phyloP scores from a whole-genome alignment of 2,329 filamentous ascomycete species.

The Cladophialophora immunda region DNA sequence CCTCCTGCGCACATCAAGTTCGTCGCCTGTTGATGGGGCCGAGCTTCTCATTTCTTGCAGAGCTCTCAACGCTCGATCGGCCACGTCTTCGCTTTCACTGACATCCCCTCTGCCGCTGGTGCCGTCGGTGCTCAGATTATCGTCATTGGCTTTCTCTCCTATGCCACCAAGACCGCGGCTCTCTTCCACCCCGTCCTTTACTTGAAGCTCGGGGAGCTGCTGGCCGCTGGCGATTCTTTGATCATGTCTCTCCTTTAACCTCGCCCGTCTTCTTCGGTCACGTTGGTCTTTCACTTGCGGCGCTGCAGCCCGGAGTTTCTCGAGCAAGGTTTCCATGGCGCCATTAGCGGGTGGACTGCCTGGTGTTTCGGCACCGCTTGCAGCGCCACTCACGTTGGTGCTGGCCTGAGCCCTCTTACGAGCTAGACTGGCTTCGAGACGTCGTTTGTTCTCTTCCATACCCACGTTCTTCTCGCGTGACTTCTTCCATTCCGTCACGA shows the following conservation, averaged over 20 bases:
- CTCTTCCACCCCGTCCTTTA: conserved; percentile 64
- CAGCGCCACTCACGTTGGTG: conserved; percentile 50
- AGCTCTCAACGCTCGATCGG: conserved; percentile 81
- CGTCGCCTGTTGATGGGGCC: conserved; percentile 54
- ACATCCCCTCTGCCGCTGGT: conserved; percentile 47
- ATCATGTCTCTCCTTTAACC: conserved; percentile 89
- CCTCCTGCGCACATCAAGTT: conserved; percentile 67
- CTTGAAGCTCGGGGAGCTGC: conserved; percentile 74
- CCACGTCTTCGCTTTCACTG: conserved; percentile 74
- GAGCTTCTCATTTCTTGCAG: conserved; percentile 82
- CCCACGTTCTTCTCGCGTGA: conserved; percentile 89
- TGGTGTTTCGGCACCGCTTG: conserved; percentile 36
- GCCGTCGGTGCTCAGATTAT: conserved; percentile 35
- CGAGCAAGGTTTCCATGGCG: conserved; percentile 93
- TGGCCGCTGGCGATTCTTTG: conserved; percentile 89
- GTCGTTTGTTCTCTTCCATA: conserved; percentile 80
- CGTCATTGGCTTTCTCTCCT: conserved; percentile 40
- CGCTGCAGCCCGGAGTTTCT: conserved; percentile 92
- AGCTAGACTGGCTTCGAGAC: conserved; percentile 91
- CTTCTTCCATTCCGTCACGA: conserved; percentile 95
- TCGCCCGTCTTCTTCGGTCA: conserved; percentile 83
- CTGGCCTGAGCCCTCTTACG: conserved; percentile 73
- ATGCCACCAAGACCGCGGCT: conserved; percentile 52
- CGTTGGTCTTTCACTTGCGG: conserved; percentile 89
- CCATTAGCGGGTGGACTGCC: conserved; percentile 76